Conservation (phyloP, 1,139 yeast species). For the Zygosaccharomyces pseudobailii region DNA sequence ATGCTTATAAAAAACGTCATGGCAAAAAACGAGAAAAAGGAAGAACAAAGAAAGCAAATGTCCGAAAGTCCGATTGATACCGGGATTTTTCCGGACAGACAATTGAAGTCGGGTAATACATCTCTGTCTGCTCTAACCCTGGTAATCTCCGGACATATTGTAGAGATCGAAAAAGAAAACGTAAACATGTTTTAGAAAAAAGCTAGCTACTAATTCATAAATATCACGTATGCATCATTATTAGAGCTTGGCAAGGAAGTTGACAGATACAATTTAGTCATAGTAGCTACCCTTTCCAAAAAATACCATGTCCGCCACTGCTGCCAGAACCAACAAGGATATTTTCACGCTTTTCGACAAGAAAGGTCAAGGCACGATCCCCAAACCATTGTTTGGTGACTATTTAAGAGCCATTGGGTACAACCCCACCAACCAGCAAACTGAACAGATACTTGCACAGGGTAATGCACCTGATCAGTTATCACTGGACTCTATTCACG, state of each 20-base stretch:
- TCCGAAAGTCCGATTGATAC: background rate
- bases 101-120: background rate
- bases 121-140: background rate
- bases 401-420: constrained; percentile 95
- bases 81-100: background rate
- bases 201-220: too few species aligned
- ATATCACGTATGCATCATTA: too few species aligned
- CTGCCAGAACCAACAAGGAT: constrained; percentile 77
- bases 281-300: background rate
- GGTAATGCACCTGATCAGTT: constrained; percentile 21
- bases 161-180: background rate
- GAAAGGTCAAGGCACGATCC: constrained; percentile 90
- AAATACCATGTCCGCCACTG: constrained; percentile 7
- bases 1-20: background rate
- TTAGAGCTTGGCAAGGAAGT: background rate
- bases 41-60: background rate
- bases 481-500: constrained; percentile 25
- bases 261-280: background rate
- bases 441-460: constrained; percentile 22
- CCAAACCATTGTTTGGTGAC: constrained; percentile 87
- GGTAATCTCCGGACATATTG: background rate
- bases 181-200: background rate
- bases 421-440: constrained; percentile 67
- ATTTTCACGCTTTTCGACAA: constrained; percentile 97
- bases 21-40: background rate